A percentile compares a stretch with the other conserved stretches of the same genome.
Evolutionary conservation across 768 basidiomycete species (phyloP).

Genomic region (Suillus subalutaceus): DNA sequence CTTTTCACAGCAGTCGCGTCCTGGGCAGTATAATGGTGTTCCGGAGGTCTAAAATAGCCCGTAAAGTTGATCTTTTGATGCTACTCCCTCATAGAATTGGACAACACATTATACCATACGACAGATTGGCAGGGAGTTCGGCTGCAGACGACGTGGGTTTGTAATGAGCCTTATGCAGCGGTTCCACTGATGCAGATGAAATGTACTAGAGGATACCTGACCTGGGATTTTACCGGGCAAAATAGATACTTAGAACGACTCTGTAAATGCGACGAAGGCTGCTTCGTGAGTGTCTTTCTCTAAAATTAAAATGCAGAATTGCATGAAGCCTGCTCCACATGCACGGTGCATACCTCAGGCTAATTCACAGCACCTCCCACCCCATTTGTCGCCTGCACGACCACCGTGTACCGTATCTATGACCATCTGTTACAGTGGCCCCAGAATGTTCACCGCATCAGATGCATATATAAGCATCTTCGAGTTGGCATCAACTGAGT

Average conservation of each 20-base stretch:
- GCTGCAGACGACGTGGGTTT: background rate
- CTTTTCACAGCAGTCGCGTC: conserved; percentile 12
- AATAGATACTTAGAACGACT: background rate
- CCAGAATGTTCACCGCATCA: too few relatives aligned
- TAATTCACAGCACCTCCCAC: too few relatives aligned
- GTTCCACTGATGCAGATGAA: background rate
- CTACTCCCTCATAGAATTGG: background rate
- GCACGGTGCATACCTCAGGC: too few relatives aligned
- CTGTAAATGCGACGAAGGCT: background rate
- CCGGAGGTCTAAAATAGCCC: conserved; percentile 26
- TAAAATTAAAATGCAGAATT: background rate
- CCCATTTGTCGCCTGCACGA: too few relatives aligned
- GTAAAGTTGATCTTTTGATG: background rate
- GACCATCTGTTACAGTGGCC: too few relatives aligned
- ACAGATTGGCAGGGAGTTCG: background rate
- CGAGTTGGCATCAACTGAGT: too few relatives aligned
- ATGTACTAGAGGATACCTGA: background rate
- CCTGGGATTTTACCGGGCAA: background rate
- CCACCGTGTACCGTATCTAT: too few relatives aligned
- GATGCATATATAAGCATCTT: too few relatives aligned
- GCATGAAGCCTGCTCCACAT: background rate
- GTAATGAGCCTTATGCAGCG: background rate
- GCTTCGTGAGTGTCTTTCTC: background rate
- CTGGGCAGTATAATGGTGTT: conserved; percentile 22
- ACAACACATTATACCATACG: background rate